Conservation (phyloP, 352 stramenopile genomes). For the Pseudoperonospora humuli region DNA sequence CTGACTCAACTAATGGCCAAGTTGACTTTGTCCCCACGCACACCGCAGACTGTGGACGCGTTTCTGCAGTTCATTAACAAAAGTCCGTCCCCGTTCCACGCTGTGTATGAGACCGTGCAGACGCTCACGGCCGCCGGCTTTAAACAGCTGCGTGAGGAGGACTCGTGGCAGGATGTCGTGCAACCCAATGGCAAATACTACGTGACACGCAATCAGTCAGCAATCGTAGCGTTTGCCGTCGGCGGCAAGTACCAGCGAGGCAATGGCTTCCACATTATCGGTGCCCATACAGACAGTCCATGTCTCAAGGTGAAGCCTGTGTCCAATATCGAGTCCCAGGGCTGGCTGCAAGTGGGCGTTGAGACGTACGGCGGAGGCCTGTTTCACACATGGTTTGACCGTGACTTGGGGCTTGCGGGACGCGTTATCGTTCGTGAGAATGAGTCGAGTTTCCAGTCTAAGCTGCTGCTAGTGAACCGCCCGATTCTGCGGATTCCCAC, state of each 20-base stretch:
- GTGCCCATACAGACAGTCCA: slow-evolving; percentile 94
- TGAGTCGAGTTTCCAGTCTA: slow-evolving; percentile 60
- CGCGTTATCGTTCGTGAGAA: slow-evolving; percentile 87
- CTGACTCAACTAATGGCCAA: slow-evolving; percentile 26
- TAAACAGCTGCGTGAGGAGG: slow-evolving; percentile 83
- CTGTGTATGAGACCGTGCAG: slow-evolving; percentile 81
- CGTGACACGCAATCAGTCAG: slow-evolving; percentile 94
- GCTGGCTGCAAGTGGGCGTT: slow-evolving; percentile 78
- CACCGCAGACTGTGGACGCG: slow-evolving; percentile 50
- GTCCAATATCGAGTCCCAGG: slow-evolving; percentile 82
- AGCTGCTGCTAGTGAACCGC: slow-evolving; percentile 90
- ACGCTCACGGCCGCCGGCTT: slow-evolving; percentile 87
- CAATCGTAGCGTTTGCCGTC: slow-evolving; percentile 93
- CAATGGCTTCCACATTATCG: slow-evolving; percentile 94
- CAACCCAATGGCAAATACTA: slow-evolving; percentile 92
- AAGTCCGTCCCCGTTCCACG: slow-evolving; percentile 92
- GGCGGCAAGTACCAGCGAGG: slow-evolving; percentile 87
- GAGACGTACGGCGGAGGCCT: slow-evolving; percentile 88
- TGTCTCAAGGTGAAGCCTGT: slow-evolving; percentile 95
- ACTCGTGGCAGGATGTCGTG: slow-evolving; percentile 55
- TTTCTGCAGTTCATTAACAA: slow-evolving; percentile 93
- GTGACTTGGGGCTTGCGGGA: slow-evolving; percentile 91
- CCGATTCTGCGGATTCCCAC: slow-evolving; percentile 94
- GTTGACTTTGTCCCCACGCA: slow-evolving; percentile 45
- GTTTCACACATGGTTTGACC: slow-evolving; percentile 98